Base-by-base conservation (phyloP, 768 basidiomycete genomes). In the Collybiopsis confluens region DNA sequence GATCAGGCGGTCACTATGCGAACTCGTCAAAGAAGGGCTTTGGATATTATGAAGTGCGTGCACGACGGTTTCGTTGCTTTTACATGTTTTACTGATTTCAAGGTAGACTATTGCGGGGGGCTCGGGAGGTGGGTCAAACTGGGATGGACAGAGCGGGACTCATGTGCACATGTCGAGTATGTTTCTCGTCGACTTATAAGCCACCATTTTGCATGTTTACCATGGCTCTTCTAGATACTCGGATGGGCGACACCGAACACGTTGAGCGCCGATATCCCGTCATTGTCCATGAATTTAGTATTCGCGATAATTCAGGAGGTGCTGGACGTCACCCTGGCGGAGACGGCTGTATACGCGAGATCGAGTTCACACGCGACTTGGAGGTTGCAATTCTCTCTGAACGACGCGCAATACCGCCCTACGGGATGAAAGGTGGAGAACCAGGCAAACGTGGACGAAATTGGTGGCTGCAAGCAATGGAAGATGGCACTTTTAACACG, bases 391-490 rank as follows among this genome's bases (percentile, higher is more conserved):
- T 54, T 20, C 24, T 54, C 33, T 36, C 44, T 20, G 35, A 54
- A 18, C 44, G 53, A n/a, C 43, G 53, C 4, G 53, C 46, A 15
- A 35, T 35, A 13, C 30, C 30, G 20, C 53, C 53, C 3, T 54
- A 46, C 45, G 53, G 53, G 9, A 33, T 54, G 28, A n/a, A 46
- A 8, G 53, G 53, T 23, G 53, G 53, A 13, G 15, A 28, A 23
- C 18, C 33, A 4, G 53, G 43, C 2, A 27, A 36, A 43, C 20
- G 33, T 20, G 52, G 52, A 5, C n/a, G 30, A 15, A 55, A 30
- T 15, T 28, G 6, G 7, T 27, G 30, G 24, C 16, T 38, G 35
- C 36, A 50, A 21, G 27, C 30, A 18, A 20, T 35, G 18, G 45
- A 36, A 1, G 45, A 47, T 21, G 28, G 45, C 4, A 35, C 27